Base-by-base conservation (phyloP, 306 rosid species). In the Inga laurina region DNA sequence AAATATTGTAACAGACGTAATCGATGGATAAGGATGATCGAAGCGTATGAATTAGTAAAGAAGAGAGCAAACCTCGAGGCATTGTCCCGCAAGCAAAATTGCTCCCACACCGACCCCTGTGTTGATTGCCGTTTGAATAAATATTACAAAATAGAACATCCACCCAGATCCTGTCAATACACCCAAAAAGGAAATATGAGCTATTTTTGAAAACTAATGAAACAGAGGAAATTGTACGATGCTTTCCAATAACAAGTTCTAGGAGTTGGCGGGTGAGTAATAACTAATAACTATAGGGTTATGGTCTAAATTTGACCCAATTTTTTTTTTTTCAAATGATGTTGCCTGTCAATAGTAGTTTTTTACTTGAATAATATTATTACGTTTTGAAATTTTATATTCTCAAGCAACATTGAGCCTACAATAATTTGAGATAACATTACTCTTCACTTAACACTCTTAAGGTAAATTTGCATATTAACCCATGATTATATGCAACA, bases 141-240 rank as follows among this genome's bases (percentile, higher is more conserved):
- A 88, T 65, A 96, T 89, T 39, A 96, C 99, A 88, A 96, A 90
- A 82, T 96, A 96, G 84, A 90, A 92, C 95, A 94, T 93, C 97
- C 97, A 90, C 49, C 99, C 99, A 11, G 97, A 90, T 39, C 99
- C 99, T 96, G 84, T 45, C 37, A 56, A 73, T 72, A 16, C 27
- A 2, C 19, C 52, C 19, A 3, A 70, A 61, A 39, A n/a, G 65
- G 9, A n/a, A 11, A 39, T 0, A 10, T 22, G 34, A 22, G 67
- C 67, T 4, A 24, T 59, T 59, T 0, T 8, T n/a, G 66, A 11
- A 34, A 30, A 66, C 19, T 15, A 13, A 66, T 16, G 30, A 57
- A 57, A 4, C 59, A 57, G 64, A 19, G 69, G 16, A 13, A 62
- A 61, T 8, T 24, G 34, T 21, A 57, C 13, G 3, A 8, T n/a